Evolutionary conservation across 345 rosid genomes (phyloP).

Genomic region (Eucalyptus sp.): DNA sequence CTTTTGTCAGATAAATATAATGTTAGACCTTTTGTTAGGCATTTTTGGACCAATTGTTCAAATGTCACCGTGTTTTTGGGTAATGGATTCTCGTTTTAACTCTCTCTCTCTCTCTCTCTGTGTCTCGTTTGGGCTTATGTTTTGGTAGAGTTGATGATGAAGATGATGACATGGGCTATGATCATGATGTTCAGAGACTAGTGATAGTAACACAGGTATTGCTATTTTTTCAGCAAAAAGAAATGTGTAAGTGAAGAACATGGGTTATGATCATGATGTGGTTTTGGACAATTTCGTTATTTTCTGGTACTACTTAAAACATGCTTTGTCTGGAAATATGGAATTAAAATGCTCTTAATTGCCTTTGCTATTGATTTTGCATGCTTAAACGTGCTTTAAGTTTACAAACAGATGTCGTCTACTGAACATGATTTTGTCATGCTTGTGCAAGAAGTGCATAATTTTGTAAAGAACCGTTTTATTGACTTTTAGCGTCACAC

Average conservation of each 20-base stretch:
- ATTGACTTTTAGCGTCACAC: not conserved
- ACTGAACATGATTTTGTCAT: not conserved
- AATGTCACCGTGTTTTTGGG: not conserved
- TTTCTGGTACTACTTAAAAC: not conserved
- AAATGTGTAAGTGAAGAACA: not conserved
- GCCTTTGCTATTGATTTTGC: not conserved
- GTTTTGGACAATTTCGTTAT: not conserved
- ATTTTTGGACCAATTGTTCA: not conserved
- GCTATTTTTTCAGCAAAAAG: not conserved
- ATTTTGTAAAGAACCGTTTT: not conserved
- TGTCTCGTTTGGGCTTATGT: not conserved
- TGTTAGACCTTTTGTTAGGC: not conserved
- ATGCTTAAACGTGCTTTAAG: not conserved
- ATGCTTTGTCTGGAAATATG: not conserved
- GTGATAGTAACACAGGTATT: slow-evolving; percentile 88
- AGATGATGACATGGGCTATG: slow-evolving; percentile 61
- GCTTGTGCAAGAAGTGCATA: not conserved
- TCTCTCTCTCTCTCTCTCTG: not conserved
- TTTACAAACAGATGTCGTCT: not conserved
- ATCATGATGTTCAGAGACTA: slow-evolving; percentile 87
- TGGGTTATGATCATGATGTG: not conserved
- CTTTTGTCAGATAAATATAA: not conserved
- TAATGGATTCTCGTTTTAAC: not conserved
- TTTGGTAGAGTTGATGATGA: slow-evolving; percentile 62
- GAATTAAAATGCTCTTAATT: not conserved